phyloP scores from a whole-genome alignment of 805 yeast genomes.

The Teunomyces funiuensis region DNA sequence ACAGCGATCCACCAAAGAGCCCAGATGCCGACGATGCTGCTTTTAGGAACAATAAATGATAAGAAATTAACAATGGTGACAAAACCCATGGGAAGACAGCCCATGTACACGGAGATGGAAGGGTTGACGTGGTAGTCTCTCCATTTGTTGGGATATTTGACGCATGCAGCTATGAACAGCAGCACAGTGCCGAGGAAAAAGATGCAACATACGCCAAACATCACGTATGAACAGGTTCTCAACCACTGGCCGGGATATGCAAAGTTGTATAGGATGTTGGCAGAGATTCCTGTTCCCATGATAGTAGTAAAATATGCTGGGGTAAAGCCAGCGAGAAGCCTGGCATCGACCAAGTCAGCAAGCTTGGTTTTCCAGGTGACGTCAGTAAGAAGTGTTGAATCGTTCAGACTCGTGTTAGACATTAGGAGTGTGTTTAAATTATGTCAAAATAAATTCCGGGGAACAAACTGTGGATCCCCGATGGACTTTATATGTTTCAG shows the following conservation, averaged over 20 bases:
- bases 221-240: constrained; percentile 52
- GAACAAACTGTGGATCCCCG: constrained; percentile 3
- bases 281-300: constrained; percentile 86
- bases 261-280: constrained; percentile 59
- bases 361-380: not conserved
- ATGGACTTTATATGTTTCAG: not conserved
- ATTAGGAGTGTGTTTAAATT: not conserved
- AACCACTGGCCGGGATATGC: constrained; percentile 68
- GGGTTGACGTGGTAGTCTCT: constrained; percentile 32
- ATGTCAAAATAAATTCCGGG: too few species aligned
- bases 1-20: constrained; percentile 76
- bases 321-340: constrained; percentile 24
- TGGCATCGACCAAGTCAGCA: constrained; percentile 5
- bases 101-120: constrained; percentile 60
- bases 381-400: not conserved
- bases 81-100: constrained; percentile 80
- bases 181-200: constrained; percentile 45
- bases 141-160: constrained; percentile 26
- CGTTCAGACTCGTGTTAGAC: not conserved
- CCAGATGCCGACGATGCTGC: constrained; percentile 51
- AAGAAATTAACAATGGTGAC: constrained; percentile 63
- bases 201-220: constrained; percentile 59
- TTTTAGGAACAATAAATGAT: constrained; percentile 39
- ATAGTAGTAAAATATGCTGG: constrained; percentile 68
- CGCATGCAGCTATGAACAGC: constrained; percentile 42